Evolutionary conservation across 495 filamentous ascomycete species (phyloP).

Genomic region (Xylaria intraflava): DNA sequence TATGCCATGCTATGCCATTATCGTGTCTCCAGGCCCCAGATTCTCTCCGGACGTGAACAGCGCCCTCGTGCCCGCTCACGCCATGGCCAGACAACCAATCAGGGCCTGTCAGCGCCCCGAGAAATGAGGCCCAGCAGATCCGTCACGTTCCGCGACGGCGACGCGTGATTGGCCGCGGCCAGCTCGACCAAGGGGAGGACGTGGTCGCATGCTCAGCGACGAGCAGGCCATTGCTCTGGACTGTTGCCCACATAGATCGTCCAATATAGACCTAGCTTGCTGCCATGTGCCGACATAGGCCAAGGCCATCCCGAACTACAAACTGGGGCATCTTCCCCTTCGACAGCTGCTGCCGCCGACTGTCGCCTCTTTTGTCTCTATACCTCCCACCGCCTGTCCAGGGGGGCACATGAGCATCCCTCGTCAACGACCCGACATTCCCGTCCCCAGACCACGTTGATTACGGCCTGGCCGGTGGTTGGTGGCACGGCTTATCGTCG

Average conservation of each 20-base stretch:
- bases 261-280: constrained; percentile 10
- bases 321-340: not conserved
- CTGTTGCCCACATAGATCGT: constrained; percentile 17
- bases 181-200: constrained; percentile 25
- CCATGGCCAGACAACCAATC: no score
- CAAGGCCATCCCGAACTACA: no score
- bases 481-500: constrained; percentile 1
- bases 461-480: not conserved
- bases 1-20: no score
- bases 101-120: no score
- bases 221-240: constrained; percentile 7
- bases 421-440: not conserved
- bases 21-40: no score
- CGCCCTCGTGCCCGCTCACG: no score
- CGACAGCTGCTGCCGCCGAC: not conserved
- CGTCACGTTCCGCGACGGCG: constrained; percentile 4
- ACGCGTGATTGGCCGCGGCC: constrained; percentile 15
- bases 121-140: constrained; percentile 11
- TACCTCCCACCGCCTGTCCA: not conserved
- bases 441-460: not conserved
- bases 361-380: not conserved
- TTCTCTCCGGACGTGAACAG: no score
- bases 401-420: not conserved
- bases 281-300: constrained; percentile 5
- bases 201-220: constrained; percentile 29